phyloP scores from a whole-genome alignment of 2,329 filamentous ascomycete genomes.

The Cladosporium halotolerans region DNA sequence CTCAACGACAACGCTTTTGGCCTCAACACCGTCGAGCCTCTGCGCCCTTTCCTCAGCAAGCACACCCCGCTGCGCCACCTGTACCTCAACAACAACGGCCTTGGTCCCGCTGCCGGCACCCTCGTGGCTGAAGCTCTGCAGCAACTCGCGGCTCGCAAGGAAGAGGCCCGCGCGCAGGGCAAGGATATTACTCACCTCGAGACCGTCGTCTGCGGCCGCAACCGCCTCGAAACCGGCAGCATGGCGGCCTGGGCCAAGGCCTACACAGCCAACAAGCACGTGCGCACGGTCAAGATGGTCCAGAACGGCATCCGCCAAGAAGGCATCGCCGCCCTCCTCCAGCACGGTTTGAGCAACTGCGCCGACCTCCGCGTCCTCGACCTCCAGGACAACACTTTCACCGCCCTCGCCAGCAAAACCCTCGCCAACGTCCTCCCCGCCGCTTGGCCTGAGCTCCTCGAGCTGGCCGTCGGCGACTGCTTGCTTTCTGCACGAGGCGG shows the following conservation, averaged over 20 bases:
- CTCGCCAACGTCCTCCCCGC: slow-evolving; percentile 66
- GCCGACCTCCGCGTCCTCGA: slow-evolving; percentile 69
- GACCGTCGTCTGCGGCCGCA: slow-evolving; percentile 95
- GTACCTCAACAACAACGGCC: slow-evolving; percentile 95
- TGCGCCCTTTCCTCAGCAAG: slow-evolving; percentile 82
- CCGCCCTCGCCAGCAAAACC: slow-evolving; percentile 68
- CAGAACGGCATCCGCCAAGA: slow-evolving; percentile 96
- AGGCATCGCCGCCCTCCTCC: slow-evolving; percentile 76
- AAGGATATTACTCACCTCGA: slow-evolving; percentile 75
- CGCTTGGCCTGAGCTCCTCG: slow-evolving; percentile 65
- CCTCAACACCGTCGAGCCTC: slow-evolving; percentile 85
- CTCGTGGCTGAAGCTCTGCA: slow-evolving; percentile 83
- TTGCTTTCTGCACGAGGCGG: slow-evolving; percentile 73
- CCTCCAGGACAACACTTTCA: slow-evolving; percentile 97
- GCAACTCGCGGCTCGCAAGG: slow-evolving; percentile 77
- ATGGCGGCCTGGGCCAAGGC: slow-evolving; percentile 93
- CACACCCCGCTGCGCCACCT: slow-evolving; percentile 90
- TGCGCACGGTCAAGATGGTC: slow-evolving; percentile 90
- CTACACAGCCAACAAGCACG: slow-evolving; percentile 70
- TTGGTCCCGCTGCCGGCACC: slow-evolving; percentile 85
- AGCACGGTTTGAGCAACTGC: slow-evolving; percentile 68
- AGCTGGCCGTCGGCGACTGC: slow-evolving; percentile 86
- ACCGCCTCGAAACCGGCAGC: slow-evolving; percentile 88
- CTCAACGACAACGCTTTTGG: slow-evolving; percentile 98
- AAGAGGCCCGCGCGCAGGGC: slow-evolving; percentile 64